A percentile compares a stretch with the other conserved stretches of the same genome.
Evolutionary conservation across 73 alveolate species (phyloP).

Genomic region (Durusdinium trenchii): DNA sequence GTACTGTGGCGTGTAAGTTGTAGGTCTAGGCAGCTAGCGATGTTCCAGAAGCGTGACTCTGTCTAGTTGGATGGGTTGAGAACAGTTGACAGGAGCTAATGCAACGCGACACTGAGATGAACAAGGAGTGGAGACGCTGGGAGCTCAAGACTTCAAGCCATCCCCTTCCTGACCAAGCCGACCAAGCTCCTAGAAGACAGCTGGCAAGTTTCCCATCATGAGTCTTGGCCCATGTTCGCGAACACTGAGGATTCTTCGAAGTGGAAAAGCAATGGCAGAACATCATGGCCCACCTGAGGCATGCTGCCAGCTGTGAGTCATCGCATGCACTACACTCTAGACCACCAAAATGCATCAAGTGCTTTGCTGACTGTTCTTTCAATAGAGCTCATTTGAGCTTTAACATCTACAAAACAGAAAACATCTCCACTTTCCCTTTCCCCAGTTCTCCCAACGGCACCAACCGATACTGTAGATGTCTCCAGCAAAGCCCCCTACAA

Average conservation of each 20-base stretch:
- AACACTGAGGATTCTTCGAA: slow-evolving; percentile 53
- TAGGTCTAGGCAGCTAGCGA: too few species aligned
- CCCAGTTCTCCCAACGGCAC: background rate
- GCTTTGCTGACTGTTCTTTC: background rate
- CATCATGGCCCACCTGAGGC: slow-evolving; percentile 71
- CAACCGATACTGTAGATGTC: too few species aligned
- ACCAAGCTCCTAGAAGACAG: too few species aligned
- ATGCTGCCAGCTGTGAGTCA: background rate
- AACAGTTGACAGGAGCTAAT: slow-evolving; percentile 36
- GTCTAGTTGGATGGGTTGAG: background rate
- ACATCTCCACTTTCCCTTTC: background rate
- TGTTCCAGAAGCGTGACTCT: background rate
- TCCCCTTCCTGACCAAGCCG: background rate
- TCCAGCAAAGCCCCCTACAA: too few species aligned
- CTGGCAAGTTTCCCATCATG: too few species aligned
- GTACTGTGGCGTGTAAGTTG: too few species aligned
- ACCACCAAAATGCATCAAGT: background rate
- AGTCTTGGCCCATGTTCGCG: too few species aligned
- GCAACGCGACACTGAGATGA: slow-evolving; percentile 84
- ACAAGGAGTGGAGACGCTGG: slow-evolving; percentile 88
- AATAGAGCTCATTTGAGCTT: too few species aligned
- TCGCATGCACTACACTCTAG: too few species aligned
- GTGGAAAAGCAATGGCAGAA: slow-evolving; percentile 94
- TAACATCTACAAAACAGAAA: background rate
- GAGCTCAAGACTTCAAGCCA: background rate